Evolutionary conservation across 2,329 filamentous ascomycete species (phyloP).

Genomic region (Penicillium sp.): DNA sequence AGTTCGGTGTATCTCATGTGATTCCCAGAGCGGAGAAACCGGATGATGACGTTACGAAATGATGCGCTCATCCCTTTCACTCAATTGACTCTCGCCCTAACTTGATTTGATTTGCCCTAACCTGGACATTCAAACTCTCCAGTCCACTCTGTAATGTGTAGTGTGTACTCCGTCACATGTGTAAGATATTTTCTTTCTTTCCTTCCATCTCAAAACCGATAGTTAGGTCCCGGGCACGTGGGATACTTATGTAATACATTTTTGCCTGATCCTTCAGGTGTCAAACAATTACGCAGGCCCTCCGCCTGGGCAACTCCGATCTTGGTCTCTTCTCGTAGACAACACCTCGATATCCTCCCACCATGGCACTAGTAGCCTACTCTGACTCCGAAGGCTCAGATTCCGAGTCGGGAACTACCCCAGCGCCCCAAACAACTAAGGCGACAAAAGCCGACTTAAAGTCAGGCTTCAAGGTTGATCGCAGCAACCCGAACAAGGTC

Average conservation of each 20-base stretch:
- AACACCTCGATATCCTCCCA: background rate
- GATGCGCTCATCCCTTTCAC: conserved; percentile 8
- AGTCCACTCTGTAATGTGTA: conserved; percentile 6
- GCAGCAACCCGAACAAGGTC: conserved; percentile 78
- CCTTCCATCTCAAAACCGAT: background rate
- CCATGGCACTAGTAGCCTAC: conserved; percentile 79
- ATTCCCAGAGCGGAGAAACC: conserved; percentile 14
- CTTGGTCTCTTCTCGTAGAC: background rate
- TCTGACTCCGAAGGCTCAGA: conserved; percentile 73
- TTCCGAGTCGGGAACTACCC: conserved; percentile 47
- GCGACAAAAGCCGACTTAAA: conserved; percentile 33
- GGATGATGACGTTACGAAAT: conserved; percentile 28
- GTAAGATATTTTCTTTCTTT: background rate
- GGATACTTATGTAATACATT: background rate
- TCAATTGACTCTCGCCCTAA: background rate
- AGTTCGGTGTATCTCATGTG: background rate
- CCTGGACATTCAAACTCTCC: no score
- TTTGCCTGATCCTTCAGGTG: background rate
- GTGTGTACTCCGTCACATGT: no score
- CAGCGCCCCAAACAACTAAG: conserved; percentile 10
- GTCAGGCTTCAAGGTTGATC: conserved; percentile 71
- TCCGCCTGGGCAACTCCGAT: background rate
- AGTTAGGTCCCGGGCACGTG: background rate
- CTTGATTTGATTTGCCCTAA: no score
- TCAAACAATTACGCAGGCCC: background rate